Evolutionary conservation across 2,329 filamentous ascomycete species (phyloP).

Genomic region (Colletotrichum kahawae): DNA sequence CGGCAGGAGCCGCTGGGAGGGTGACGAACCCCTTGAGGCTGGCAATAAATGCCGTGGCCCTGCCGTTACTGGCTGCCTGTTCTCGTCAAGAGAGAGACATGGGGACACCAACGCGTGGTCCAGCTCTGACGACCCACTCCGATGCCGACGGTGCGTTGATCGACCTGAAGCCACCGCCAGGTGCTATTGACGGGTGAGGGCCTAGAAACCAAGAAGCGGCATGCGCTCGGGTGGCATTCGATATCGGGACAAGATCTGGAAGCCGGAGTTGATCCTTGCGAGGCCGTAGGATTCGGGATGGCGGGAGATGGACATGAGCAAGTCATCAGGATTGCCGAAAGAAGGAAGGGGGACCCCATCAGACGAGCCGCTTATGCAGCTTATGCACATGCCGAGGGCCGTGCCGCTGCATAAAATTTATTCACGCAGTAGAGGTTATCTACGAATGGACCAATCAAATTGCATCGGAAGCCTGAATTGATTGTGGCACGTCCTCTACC

Average conservation of each 20-base stretch:
- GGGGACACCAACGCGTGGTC: neutral
- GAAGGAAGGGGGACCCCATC: neutral
- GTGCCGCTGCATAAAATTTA: neutral
- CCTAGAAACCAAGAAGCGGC: neutral
- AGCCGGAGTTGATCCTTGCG: neutral
- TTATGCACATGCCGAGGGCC: neutral
- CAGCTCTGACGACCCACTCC: neutral
- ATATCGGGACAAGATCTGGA: neutral
- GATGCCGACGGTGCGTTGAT: neutral
- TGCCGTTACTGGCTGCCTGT: neutral
- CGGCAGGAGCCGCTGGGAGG: neutral
- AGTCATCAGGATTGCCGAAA: neutral
- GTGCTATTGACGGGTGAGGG: neutral
- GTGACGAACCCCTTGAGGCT: accelerated
- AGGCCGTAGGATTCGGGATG: neutral
- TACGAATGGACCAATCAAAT: neutral
- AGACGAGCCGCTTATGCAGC: neutral
- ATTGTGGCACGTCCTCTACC: neutral
- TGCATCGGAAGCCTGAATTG: neutral
- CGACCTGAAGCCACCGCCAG: neutral
- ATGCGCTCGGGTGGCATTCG: neutral
- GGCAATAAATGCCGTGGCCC: accelerated
- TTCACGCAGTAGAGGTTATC: neutral
- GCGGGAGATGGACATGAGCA: neutral
- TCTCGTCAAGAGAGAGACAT: neutral